Base-by-base conservation (phyloP, 768 basidiomycete species). In the Auricularia sp. region DNA sequence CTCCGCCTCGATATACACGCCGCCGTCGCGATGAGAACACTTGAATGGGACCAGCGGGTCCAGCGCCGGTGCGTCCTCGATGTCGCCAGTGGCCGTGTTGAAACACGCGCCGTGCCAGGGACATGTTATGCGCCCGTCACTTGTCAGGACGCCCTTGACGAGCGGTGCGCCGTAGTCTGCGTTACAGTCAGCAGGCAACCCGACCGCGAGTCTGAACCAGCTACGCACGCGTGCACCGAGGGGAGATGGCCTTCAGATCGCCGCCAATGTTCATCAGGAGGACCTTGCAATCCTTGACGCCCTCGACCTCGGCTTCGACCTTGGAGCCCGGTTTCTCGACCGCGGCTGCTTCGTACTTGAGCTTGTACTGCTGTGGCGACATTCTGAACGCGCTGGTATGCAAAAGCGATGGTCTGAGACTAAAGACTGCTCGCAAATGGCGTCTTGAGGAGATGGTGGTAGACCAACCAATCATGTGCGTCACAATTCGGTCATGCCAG, bases 1-100 rank as follows among this genome's bases (percentile, higher is more conserved):
- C 65, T 86, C 80, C 7, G 92, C 92, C 0, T 88, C 88, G 33
- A 95, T 91, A 68, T 83, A 75, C 54, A 94, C 90, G 75, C 90
- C 88, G 34, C 89, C 90, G 67, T 85, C 81, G 16, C 80, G 77
- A 56, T 91, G 78, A 54, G 81, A 75, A 0, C 85, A 82, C 65
- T 86, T 82, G 82, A 90, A 97, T 0, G 85, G 85, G 75, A 93
- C 90, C 34, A 97, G 74, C 13, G 89, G 84, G 70, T 83, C 78
- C 11, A 92, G 87, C 10, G 91, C 94, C 16, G 94, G 94, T 2
- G 92, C 89, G 74, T 95, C 94, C 81, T 97, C 93, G 59, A 91
- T 92, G 69, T 93, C 91, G 13, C 90, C 90, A 35, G 84, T 90
- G 75, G 85, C 87, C 62, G 91, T 82, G 69, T 89, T 90, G 80